Percentiles rank a stretch among this genome's conserved stretches.
phyloP scores from a whole-genome alignment of 352 stramenopile species.

The Pythium plurisporium region DNA sequence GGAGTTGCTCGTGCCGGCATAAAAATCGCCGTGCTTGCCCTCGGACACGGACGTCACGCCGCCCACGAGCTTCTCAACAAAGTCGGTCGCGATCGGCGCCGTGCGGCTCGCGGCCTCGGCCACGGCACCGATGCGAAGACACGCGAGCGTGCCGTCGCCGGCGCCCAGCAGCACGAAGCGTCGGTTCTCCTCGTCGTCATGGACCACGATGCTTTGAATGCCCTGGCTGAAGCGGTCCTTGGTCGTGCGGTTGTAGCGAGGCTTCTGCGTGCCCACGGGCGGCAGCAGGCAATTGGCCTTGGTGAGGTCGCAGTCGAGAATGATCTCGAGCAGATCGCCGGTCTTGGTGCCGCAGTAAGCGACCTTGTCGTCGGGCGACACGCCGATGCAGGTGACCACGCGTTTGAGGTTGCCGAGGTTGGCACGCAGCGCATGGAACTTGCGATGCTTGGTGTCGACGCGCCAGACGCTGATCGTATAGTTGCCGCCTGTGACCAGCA shows the following conservation, averaged over 20 bases:
- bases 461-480: conserved; percentile 91
- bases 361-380: conserved; percentile 91
- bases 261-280: conserved; percentile 72
- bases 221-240: conserved; percentile 93
- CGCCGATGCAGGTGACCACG: conserved; percentile 91
- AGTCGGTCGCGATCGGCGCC: conserved; percentile 57
- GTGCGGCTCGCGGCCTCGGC: conserved; percentile 58
- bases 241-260: conserved; percentile 86
- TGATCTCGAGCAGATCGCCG: conserved; percentile 94
- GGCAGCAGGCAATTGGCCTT: conserved; percentile 81
- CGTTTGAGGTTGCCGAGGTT: conserved; percentile 93
- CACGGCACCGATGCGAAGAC: conserved; percentile 72
- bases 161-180: conserved; percentile 87
- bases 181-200: conserved; percentile 87
- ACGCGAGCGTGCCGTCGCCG: conserved; percentile 89
- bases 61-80: conserved; percentile 84
- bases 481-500: conserved; percentile 94
- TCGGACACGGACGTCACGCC: conserved; percentile 89
- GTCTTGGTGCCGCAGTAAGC: conserved; percentile 95
- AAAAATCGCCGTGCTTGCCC: conserved; percentile 82
- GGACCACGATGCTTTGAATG: conserved; percentile 81
- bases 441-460: conserved; percentile 84
- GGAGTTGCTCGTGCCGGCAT: conserved; percentile 90
- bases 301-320: conserved; percentile 92
- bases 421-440: conserved; percentile 92